These are phyloP conservation scores for Pyricularia sp. DNA, from an alignment of 2,329 filamentous ascomycete species.

Conservation along the genomic window DNA sequence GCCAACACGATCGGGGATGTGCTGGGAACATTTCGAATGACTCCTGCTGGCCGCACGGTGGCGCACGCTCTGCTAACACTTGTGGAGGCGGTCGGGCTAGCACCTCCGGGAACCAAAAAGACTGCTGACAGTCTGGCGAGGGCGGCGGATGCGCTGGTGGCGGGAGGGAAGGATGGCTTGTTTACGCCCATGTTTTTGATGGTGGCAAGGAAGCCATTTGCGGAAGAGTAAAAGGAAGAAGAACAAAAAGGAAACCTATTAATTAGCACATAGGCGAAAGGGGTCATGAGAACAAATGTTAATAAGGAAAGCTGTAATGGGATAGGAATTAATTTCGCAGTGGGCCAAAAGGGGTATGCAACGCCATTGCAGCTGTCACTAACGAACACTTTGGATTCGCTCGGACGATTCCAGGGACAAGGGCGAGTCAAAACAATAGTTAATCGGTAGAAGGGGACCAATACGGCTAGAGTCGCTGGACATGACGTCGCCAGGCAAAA, in stretches of 20 bases:
- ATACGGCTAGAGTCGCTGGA: neutral
- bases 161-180: conserved; percentile 78
- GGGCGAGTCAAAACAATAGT: neutral
- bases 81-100: conserved; percentile 54
- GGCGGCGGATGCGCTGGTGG: conserved; percentile 75
- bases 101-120: conserved; percentile 63
- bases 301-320: neutral
- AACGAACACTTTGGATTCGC: neutral
- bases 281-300: neutral
- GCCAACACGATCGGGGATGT: conserved; percentile 8
- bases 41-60: conserved; percentile 54
- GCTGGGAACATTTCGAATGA: conserved; percentile 44
- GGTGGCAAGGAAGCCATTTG: conserved; percentile 74
- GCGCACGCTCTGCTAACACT: conserved; percentile 57
- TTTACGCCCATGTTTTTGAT: conserved; percentile 99
- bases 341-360: neutral
- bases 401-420: neutral
- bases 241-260: too few species aligned
- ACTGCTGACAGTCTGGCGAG: conserved; percentile 63
- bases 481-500: neutral
- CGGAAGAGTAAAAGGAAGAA: neutral
- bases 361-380: neutral
- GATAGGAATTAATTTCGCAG: neutral
- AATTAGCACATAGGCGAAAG: neutral
- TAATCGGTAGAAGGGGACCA: neutral